Evolutionary conservation across 192 early-diverging fungal genomes (phyloP).

Genomic region (Coemansia sp.): DNA sequence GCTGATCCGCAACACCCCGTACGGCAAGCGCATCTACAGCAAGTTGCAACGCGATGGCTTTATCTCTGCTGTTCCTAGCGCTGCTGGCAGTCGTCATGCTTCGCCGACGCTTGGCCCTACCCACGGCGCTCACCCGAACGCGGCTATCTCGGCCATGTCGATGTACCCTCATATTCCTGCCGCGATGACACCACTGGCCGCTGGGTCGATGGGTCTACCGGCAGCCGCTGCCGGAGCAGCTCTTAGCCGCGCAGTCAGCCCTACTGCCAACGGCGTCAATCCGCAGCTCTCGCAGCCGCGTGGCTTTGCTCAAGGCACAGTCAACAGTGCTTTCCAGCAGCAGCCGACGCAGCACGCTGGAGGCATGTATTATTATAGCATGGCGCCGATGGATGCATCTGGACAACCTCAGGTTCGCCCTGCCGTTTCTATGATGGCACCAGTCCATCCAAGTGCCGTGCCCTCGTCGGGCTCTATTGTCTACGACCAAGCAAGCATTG

Average conservation of each 20-base stretch:
- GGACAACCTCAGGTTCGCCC: slow-evolving; percentile 8
- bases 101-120: slow-evolving; percentile 50
- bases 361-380: slow-evolving; percentile 41
- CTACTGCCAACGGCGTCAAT: slow-evolving; percentile 11
- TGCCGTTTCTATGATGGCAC: slow-evolving; percentile 24
- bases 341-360: slow-evolving; percentile 16
- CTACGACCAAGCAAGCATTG: slow-evolving; percentile 6
- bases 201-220: too few species aligned
- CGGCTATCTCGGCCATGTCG: slow-evolving; percentile 33
- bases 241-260: slow-evolving; percentile 41
- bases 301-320: slow-evolving; percentile 11
- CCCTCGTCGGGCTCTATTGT: not conserved
- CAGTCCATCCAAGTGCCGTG: slow-evolving; percentile 15
- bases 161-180: slow-evolving; percentile 32
- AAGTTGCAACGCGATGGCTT: slow-evolving; percentile 66
- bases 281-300: slow-evolving; percentile 10
- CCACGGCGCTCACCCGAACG: slow-evolving; percentile 25
- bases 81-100: slow-evolving; percentile 46
- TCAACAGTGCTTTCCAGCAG: slow-evolving; percentile 18
- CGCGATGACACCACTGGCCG: not conserved
- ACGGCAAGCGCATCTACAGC: slow-evolving; percentile 83
- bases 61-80: slow-evolving; percentile 49
- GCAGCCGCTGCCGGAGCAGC: slow-evolving; percentile 16
- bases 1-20: slow-evolving; percentile 80
- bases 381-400: slow-evolving; percentile 28